Percentiles rank a stretch among this genome's conserved stretches.
Conservation (phyloP, 2,329 filamentous ascomycete genomes). For the Colletotrichum sp. region DNA sequence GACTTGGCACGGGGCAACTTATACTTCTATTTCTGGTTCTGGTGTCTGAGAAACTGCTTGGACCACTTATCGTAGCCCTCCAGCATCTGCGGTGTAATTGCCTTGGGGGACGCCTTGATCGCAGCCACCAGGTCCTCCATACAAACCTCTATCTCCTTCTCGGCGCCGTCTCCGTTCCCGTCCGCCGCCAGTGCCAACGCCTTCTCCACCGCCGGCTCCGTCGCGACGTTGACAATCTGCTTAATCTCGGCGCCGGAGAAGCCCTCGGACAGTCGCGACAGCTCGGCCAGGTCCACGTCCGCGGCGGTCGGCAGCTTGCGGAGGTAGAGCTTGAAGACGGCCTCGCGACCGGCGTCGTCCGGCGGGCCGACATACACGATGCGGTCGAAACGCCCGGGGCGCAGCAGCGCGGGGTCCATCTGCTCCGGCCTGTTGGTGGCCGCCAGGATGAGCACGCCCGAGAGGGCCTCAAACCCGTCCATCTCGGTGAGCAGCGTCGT, state of each 20-base stretch:
- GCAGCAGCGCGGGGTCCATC: constrained; percentile 84
- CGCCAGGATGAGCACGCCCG: constrained; percentile 84
- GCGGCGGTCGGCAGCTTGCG: constrained; percentile 61
- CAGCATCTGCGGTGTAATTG: constrained; percentile 66
- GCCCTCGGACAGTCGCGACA: constrained; percentile 73
- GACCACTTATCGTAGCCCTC: constrained; percentile 64
- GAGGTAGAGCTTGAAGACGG: constrained; percentile 76
- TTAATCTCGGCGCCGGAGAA: constrained; percentile 86
- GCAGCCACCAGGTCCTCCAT: constrained; percentile 51
- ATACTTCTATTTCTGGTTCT: constrained; percentile 14
- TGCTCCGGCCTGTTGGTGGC: constrained; percentile 91
- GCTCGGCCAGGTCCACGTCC: constrained; percentile 68
- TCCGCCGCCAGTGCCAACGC: constrained; percentile 22
- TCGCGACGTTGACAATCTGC: constrained; percentile 52
- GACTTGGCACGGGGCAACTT: not conserved
- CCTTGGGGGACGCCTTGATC: constrained; percentile 53
- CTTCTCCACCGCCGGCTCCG: constrained; percentile 46
- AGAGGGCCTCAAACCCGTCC: constrained; percentile 88
- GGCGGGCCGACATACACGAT: constrained; percentile 88
- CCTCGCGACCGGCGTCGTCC: constrained; percentile 71
- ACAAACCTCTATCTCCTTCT: constrained; percentile 26
- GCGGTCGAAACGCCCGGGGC: constrained; percentile 85
- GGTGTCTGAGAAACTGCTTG: constrained; percentile 26
- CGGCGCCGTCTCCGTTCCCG: not conserved
- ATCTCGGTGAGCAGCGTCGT: constrained; percentile 93